Conservation (phyloP, 2,329 filamentous ascomycete genomes). For the Penicillium sp. region DNA sequence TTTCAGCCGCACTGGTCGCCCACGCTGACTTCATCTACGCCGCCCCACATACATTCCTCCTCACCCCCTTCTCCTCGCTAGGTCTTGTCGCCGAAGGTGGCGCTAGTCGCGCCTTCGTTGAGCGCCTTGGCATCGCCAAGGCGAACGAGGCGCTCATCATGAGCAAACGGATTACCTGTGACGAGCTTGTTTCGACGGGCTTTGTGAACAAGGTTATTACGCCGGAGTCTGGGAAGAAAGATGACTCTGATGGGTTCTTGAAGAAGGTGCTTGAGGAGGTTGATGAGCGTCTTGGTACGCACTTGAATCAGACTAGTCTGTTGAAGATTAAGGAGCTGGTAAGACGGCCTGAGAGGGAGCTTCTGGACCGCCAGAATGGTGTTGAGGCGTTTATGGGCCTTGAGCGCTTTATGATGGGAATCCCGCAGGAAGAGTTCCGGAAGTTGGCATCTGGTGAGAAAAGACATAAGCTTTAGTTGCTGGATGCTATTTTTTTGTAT, state of each 20-base stretch:
- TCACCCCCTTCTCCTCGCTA: slow-evolving; percentile 87
- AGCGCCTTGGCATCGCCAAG: slow-evolving; percentile 73
- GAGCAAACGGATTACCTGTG: slow-evolving; percentile 71
- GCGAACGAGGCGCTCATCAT: slow-evolving; percentile 93
- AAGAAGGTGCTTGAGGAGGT: slow-evolving; percentile 73
- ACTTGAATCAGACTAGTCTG: slow-evolving; percentile 77
- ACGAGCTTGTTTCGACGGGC: slow-evolving; percentile 71
- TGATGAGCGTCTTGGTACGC: slow-evolving; percentile 72
- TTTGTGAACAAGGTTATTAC: slow-evolving; percentile 84
- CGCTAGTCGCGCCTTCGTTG: slow-evolving; percentile 73
- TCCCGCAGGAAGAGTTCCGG: slow-evolving; percentile 84
- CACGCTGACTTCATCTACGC: slow-evolving; percentile 93
- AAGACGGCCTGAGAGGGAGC: slow-evolving; percentile 66
- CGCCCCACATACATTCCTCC: slow-evolving; percentile 74
- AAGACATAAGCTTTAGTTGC: slow-evolving; percentile 77
- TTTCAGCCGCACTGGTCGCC: slow-evolving; percentile 77
- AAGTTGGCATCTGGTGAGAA: slow-evolving; percentile 85
- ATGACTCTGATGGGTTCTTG: slow-evolving; percentile 67
- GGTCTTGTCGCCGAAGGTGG: slow-evolving; percentile 89
- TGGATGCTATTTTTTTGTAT: slow-evolving; percentile 1
- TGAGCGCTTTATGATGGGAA: slow-evolving; percentile 72
- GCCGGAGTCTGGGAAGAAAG: slow-evolving; percentile 53
- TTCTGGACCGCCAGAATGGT: slow-evolving; percentile 73
- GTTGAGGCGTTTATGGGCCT: slow-evolving; percentile 83
- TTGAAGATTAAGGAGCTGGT: slow-evolving; percentile 83